Conservation (phyloP, 805 yeast species). For the Myxozyma sirexii region DNA sequence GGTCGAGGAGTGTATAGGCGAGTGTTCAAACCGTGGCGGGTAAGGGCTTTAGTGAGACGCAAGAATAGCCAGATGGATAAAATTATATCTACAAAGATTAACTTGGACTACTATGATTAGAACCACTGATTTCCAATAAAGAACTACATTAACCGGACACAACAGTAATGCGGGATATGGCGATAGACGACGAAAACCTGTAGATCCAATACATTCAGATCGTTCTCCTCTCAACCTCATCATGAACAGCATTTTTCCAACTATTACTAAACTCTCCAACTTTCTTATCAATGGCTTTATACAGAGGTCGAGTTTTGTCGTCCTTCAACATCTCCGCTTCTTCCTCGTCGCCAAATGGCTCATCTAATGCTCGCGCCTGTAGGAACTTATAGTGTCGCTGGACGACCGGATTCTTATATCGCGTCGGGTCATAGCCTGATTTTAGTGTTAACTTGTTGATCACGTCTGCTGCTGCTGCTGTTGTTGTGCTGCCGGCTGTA, state of each 20-base stretch:
- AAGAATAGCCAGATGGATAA: too few species aligned
- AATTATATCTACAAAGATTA: too few species aligned
- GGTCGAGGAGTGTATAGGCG: neutral
- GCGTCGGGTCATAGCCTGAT: conserved; percentile 57
- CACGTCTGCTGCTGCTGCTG: neutral
- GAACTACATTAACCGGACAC: too few species aligned
- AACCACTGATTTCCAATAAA: too few species aligned
- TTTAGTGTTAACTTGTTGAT: conserved; percentile 50
- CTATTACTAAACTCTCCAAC: neutral
- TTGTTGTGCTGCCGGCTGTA: conserved; percentile 2
- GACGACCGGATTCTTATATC: conserved; percentile 65
- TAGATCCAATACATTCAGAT: too few species aligned
- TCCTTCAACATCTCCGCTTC: conserved; percentile 20
- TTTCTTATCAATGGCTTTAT: conserved; percentile 33
- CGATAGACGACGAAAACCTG: too few species aligned
- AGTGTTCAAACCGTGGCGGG: neutral
- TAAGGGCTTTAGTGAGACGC: neutral
- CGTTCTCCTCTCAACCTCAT: neutral
- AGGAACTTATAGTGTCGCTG: conserved; percentile 67
- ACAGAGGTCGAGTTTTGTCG: conserved; percentile 35
- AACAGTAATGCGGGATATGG: too few species aligned
- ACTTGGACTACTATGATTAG: too few species aligned
- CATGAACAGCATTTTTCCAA: conserved; percentile 2
- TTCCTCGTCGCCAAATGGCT: conserved; percentile 44
- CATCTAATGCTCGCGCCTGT: conserved; percentile 67